These are phyloP conservation scores for Mycena floridula DNA, from an alignment of 768 basidiomycete genomes.

Conservation along the genomic window DNA sequence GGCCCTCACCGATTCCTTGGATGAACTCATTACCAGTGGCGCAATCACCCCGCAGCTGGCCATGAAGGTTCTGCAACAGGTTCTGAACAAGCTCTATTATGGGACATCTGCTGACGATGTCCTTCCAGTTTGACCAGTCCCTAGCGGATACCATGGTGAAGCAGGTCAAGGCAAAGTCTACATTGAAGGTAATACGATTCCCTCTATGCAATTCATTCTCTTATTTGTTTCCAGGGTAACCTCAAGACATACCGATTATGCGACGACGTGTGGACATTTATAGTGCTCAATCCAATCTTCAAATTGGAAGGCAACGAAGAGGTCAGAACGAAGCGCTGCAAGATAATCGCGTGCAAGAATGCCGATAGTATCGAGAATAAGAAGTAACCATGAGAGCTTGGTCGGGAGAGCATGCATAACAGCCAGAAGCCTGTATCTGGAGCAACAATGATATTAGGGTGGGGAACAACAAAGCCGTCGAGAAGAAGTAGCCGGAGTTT, in stretches of 20 bases:
- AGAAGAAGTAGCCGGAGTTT: no score
- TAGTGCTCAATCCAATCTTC: slow-evolving; percentile 87
- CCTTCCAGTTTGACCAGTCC: slow-evolving; percentile 86
- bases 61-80: slow-evolving; percentile 98
- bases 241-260: slow-evolving; percentile 88
- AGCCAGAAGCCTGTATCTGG: no score
- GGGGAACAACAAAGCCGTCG: no score
- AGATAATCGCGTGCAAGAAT: slow-evolving; percentile 98
- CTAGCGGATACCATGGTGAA: slow-evolving; percentile 89
- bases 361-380: slow-evolving; percentile 69
- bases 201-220: slow-evolving; percentile 4
- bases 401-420: no score
- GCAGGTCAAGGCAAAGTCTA: slow-evolving; percentile 92
- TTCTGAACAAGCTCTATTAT: slow-evolving; percentile 21
- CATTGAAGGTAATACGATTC: slow-evolving; percentile 62
- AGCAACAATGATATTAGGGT: no score
- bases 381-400: no score
- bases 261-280: slow-evolving; percentile 99
- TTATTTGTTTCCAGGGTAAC: slow-evolving; percentile 56
- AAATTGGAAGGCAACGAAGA: slow-evolving; percentile 92
- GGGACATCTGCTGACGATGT: not conserved
- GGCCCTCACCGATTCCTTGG: slow-evolving; percentile 95
- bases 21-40: slow-evolving; percentile 95
- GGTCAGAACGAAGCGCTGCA: slow-evolving; percentile 72
- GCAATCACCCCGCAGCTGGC: slow-evolving; percentile 96